A percentile compares a stretch with the other conserved stretches of the same genome.
Evolutionary conservation across 495 filamentous ascomycete genomes (phyloP).

Genomic region (Hypoxylon rickii): DNA sequence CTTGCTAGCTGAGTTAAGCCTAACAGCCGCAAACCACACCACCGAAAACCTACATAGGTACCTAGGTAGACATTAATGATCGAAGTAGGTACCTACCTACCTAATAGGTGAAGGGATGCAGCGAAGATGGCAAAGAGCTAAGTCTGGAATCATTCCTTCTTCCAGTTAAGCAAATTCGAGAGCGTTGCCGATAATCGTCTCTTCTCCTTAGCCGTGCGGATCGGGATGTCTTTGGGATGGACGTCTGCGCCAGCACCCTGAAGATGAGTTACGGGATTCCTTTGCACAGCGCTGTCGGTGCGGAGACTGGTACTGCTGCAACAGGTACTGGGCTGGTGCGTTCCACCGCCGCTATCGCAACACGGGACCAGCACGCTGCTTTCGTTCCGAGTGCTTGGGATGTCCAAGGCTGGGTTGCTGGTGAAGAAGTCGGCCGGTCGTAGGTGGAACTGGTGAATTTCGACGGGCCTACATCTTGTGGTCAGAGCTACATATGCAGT

Average conservation of each 20-base stretch:
- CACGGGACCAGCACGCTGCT: constrained; percentile 54
- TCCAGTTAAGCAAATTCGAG: constrained; percentile 35
- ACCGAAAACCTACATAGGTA: no score
- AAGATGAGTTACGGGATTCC: constrained; percentile 33
- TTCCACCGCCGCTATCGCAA: constrained; percentile 16
- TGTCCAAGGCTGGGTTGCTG: constrained; percentile 58
- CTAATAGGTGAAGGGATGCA: no score
- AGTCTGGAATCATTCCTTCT: constrained; percentile 29
- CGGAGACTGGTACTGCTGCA: constrained; percentile 33
- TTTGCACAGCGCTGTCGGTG: constrained; percentile 42
- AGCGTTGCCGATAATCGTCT: constrained; percentile 30
- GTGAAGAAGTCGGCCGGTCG: constrained; percentile 60
- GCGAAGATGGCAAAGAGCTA: no score
- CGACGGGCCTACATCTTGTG: constrained; percentile 53
- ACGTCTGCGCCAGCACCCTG: constrained; percentile 40
- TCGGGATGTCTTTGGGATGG: constrained; percentile 36
- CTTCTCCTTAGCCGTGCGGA: constrained; percentile 12
- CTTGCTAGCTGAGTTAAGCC: no score
- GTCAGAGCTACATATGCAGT: constrained; percentile 5
- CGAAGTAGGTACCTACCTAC: no score
- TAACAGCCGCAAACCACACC: no score
- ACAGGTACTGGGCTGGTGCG: constrained; percentile 16
- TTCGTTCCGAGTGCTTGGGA: constrained; percentile 57
- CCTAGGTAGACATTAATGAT: no score
- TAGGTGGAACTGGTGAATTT: constrained; percentile 62